phyloP scores from a whole-genome alignment of 2,329 filamentous ascomycete genomes.

The Fusarium anguioides region DNA sequence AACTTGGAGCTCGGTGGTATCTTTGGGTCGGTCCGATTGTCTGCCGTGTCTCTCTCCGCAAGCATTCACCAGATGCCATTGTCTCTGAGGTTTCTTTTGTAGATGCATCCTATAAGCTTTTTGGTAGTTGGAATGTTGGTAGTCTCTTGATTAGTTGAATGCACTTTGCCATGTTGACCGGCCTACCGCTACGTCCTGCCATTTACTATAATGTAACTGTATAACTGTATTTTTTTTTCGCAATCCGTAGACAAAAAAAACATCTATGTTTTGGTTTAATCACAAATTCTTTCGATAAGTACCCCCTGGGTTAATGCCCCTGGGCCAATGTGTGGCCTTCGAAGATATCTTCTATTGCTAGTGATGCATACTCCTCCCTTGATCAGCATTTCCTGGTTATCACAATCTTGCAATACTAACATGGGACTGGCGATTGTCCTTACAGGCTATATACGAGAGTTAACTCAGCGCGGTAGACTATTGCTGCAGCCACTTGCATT shows the following conservation, averaged over 20 bases:
- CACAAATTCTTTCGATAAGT: too few species aligned
- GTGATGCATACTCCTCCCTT: background rate
- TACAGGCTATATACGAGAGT: background rate
- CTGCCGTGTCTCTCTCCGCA: background rate
- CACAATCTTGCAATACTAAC: background rate
- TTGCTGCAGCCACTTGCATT: background rate
- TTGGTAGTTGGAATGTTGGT: background rate
- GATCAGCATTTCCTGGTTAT: background rate
- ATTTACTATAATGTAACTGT: background rate
- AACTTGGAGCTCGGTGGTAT: background rate
- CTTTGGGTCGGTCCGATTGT: background rate
- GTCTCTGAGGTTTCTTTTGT: background rate
- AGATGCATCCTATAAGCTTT: background rate
- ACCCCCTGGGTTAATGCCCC: too few species aligned
- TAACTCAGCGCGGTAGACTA: background rate
- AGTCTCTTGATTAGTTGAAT: background rate
- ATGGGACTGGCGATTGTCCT: background rate
- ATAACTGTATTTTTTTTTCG: background rate
- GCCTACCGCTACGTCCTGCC: too few species aligned
- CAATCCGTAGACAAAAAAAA: background rate
- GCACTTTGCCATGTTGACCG: too few species aligned
- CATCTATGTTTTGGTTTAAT: too few species aligned
- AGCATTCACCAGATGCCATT: background rate
- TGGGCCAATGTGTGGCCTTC: too few species aligned
- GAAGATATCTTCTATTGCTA: too few species aligned